These are phyloP conservation scores for Phialophora expanda DNA, from an alignment of 2,329 filamentous ascomycete genomes.

Conservation along the genomic window DNA sequence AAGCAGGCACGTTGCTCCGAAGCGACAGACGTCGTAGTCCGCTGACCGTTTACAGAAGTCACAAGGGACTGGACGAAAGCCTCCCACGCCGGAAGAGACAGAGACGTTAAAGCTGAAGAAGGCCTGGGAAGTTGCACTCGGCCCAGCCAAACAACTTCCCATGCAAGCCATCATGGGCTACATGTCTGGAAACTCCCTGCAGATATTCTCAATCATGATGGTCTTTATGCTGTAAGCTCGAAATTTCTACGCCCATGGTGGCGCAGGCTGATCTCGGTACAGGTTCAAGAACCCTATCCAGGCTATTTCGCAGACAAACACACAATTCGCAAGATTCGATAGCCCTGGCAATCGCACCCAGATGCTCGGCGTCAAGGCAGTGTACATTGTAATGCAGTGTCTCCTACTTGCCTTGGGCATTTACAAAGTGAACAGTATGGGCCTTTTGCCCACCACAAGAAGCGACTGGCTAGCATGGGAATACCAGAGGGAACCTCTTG, in stretches of 20 bases:
- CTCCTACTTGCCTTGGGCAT: constrained; percentile 82
- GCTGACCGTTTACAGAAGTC: constrained; percentile 37
- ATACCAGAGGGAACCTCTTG: constrained; percentile 69
- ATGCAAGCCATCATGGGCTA: constrained; percentile 99
- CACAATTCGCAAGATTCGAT: constrained; percentile 89
- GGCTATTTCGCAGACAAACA: constrained; percentile 80
- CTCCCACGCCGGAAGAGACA: constrained; percentile 69
- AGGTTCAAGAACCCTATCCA: constrained; percentile 89
- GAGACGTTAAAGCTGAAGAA: constrained; percentile 97
- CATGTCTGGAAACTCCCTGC: constrained; percentile 97
- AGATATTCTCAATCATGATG: constrained; percentile 99
- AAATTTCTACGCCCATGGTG: neutral
- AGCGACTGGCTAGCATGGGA: constrained; percentile 99
- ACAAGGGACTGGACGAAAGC: constrained; percentile 40
- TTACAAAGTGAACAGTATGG: constrained; percentile 98
- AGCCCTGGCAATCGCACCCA: constrained; percentile 75
- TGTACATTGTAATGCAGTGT: constrained; percentile 86
- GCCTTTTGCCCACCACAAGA: constrained; percentile 88
- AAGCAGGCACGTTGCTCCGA: constrained; percentile 53
- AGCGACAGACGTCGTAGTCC: constrained; percentile 1
- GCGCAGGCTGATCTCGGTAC: constrained; percentile 19
- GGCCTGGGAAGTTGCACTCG: constrained; percentile 95
- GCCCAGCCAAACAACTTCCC: constrained; percentile 88
- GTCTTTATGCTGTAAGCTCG: constrained; percentile 74
- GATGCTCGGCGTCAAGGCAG: constrained; percentile 81